Base-by-base conservation (phyloP, 768 basidiomycete species). In the Lactarius tabidus region DNA sequence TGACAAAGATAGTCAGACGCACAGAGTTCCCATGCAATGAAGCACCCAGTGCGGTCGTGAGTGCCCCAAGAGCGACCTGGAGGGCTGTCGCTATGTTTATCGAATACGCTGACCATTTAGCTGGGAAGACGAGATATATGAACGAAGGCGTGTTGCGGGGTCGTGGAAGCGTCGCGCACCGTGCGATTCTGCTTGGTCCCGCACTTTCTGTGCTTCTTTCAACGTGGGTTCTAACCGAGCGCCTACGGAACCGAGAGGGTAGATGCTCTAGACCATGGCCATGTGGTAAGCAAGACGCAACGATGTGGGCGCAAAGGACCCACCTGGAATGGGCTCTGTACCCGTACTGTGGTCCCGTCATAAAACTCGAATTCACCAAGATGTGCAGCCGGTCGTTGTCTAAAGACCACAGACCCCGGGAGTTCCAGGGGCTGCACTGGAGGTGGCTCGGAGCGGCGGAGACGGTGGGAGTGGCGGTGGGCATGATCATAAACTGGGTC, bases 21-120 rank as follows among this genome's bases (percentile, higher is more conserved):
- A 60, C 59, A 17, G 48, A 52, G 14, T 62, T 64, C 20, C 72
- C 70, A 5, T 38, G 38, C 1, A 67, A 36, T 6, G 67, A 62
- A 28, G 65, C 69, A 12, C 63, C 59, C 14, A 73, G 51, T 23
- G 65, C 70, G 29, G 72, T 70, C n/a, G 66, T 70, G n/a, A 72
- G 53, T 17, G 72, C 69, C 1, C 68, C 72, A 4, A 73, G 35
- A 31, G 69, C 12, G 35, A 73, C 58, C 59, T 73, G 72, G 59
- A 70, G 6, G 5, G 67, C 72, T 35, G 71, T 70, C 5, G 72
- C 72, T 12, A 67, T 39, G 53, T 73, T 73, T 17, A 73, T 62
- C 6, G 69, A 57, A 29, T 64, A 64, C 26, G 3, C 28, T 18
- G 23, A 14, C 59, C 48, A 60, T 29, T 33, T 36, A 29, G 59